Base-by-base conservation (phyloP, 805 yeast genomes). In the Wickerhamiella sergipiensis region DNA sequence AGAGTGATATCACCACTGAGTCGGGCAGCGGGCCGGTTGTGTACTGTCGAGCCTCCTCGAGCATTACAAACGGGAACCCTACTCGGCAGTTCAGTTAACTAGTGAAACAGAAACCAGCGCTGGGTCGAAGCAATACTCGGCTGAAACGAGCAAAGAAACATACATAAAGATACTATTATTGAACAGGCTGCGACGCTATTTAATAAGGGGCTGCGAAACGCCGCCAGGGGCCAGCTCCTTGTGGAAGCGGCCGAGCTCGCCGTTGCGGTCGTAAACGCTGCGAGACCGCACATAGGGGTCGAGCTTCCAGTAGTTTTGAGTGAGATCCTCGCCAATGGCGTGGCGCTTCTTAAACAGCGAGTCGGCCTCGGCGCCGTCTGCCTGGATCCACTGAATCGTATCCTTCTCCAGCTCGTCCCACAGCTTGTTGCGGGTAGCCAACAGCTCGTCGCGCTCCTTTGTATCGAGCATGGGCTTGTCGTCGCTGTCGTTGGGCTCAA, bases 231-330 rank as follows among this genome's bases (percentile, higher is more conserved):
- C 48, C 12, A 61, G 57, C 47, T 59, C 55, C 6, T 52, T 50
- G 50, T 59, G 57, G 60, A 62, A 62, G 47, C 48, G 46, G 18
- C 83, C 86, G 36, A 79, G 64, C 22, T 66, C 55, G n/a, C 92
- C 89, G 51, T 75, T 71, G 60, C 95, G 77, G 67, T 92, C 98
- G 61, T 79, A 85, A 42, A 80, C 69, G 40, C 88, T 79, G 56
- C 88, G 80, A 43, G 83, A 79, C 66, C 98, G 80, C 47, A 87
- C 66, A 57, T 83, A 88, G 1, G 92, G 90, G 62, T 92, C 97
- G 50, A 85, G 66, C 47, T 69, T 64, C 62, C 77, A 73, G 67
- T 83, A 89, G 62, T 84, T 85, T 26, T 72, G 68, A 8, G 81
- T 70, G 47, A 90, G 62, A 53, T 75, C 67, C 49, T 67, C 67